Evolutionary conservation across 2,329 filamentous ascomycete species (phyloP).

Genomic region (Penicillium occitanis): DNA sequence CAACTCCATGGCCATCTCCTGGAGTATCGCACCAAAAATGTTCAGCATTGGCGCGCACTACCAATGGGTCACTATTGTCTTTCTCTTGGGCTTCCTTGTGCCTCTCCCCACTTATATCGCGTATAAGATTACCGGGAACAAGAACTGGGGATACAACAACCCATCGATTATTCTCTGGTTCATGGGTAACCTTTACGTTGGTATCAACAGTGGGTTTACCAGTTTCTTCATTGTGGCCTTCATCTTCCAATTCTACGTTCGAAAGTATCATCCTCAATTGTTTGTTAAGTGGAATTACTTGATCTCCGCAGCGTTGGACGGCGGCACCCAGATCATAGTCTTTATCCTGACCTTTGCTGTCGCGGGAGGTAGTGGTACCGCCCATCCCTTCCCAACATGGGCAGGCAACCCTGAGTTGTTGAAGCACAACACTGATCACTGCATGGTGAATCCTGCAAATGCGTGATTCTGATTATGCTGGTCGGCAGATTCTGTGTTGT

Average conservation of each 20-base stretch:
- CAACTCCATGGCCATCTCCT: slow-evolving; percentile 48
- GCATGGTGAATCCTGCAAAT: slow-evolving; percentile 21
- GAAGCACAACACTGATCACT: slow-evolving; percentile 21
- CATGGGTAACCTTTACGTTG: slow-evolving; percentile 45
- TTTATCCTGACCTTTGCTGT: slow-evolving; percentile 40
- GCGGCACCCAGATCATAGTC: slow-evolving; percentile 37
- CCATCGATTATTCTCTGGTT: slow-evolving; percentile 46
- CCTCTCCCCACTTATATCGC: slow-evolving; percentile 46
- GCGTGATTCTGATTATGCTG: too few species aligned
- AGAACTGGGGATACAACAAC: slow-evolving; percentile 39
- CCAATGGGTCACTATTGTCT: slow-evolving; percentile 41
- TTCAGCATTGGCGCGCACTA: slow-evolving; percentile 44
- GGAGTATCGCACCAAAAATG: slow-evolving; percentile 45
- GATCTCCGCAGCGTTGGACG: slow-evolving; percentile 37
- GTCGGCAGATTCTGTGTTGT: too few species aligned
- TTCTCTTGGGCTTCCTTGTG: slow-evolving; percentile 46
- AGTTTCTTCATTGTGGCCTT: slow-evolving; percentile 27
- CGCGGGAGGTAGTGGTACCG: slow-evolving; percentile 32
- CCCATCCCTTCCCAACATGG: slow-evolving; percentile 28
- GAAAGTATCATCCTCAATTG: slow-evolving; percentile 24
- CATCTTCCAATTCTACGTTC: slow-evolving; percentile 26
- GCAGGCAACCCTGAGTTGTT: slow-evolving; percentile 21
- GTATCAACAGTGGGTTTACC: slow-evolving; percentile 42
- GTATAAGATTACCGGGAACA: slow-evolving; percentile 32
- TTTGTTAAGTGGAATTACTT: slow-evolving; percentile 42